phyloP scores from a whole-genome alignment of 306 rosid species.

The Acacia crassicarpa region DNA sequence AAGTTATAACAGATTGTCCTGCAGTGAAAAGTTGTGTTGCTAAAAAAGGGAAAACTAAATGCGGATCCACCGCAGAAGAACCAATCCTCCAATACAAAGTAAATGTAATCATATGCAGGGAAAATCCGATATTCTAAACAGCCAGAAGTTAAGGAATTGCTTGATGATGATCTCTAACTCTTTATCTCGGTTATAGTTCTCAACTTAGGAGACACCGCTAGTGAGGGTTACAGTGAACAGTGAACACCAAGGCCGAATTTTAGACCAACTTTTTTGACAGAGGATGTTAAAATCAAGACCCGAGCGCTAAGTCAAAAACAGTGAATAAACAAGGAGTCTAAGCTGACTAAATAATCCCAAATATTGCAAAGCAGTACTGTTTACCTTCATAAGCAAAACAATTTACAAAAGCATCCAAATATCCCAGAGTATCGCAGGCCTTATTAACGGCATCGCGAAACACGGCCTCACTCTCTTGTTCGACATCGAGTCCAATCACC shows the following conservation, averaged over 20 bases:
- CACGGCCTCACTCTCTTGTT: slow-evolving; percentile 46
- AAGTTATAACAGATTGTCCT: not conserved
- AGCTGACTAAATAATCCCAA: not conserved
- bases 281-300: not conserved
- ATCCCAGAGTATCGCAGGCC: slow-evolving; percentile 60
- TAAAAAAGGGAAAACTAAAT: not conserved
- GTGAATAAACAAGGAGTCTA: not conserved
- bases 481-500: slow-evolving; percentile 68
- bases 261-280: not conserved
- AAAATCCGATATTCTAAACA: not conserved
- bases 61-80: not conserved
- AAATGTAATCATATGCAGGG: not conserved
- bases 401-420: slow-evolving; percentile 77
- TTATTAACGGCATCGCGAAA: slow-evolving; percentile 59
- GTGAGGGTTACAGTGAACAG: not conserved
- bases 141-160: not conserved
- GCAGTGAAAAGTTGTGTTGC: not conserved
- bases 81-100: not conserved
- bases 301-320: not conserved
- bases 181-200: not conserved
- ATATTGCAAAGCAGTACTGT: too few species aligned
- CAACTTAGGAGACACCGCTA: not conserved
- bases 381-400: slow-evolving; percentile 75
- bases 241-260: not conserved
- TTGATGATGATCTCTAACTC: not conserved